Conservation (phyloP, 148 eudicot species). For the Beta vulgaris region DNA sequence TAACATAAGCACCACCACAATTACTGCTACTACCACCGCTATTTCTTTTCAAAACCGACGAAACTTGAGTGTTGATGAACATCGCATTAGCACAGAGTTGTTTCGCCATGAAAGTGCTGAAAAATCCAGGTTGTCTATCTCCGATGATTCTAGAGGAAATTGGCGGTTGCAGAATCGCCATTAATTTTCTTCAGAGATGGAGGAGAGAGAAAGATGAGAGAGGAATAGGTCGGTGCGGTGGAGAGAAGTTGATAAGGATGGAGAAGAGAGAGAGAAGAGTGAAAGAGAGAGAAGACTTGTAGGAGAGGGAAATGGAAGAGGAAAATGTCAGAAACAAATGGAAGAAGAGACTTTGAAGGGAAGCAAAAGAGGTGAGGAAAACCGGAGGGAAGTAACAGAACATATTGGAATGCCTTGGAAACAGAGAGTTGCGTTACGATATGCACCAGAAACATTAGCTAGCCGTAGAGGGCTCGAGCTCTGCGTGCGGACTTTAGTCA, state of each 20-base stretch:
- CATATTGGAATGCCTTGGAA: conserved; percentile 24
- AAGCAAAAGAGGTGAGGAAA: background rate
- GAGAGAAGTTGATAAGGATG: background rate
- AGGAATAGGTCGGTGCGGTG: background rate
- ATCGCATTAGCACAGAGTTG: conserved; percentile 37
- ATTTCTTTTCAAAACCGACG: background rate
- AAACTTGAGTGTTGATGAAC: conserved; percentile 35
- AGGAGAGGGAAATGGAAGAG: background rate
- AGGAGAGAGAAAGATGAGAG: conserved; percentile 9
- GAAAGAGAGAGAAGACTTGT: conserved; percentile 7
- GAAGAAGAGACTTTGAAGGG: conserved; percentile 26
- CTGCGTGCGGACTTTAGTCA: no score
- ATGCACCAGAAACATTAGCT: background rate
- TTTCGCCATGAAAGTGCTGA: conserved; percentile 32
- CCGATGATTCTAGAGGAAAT: conserved; percentile 43
- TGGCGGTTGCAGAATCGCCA: conserved; percentile 44
- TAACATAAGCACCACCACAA: conserved; percentile 32
- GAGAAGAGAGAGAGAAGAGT: conserved; percentile 15
- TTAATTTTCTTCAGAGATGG: background rate
- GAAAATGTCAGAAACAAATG: conserved; percentile 3
- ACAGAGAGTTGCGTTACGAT: conserved; percentile 3
- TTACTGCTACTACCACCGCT: background rate
- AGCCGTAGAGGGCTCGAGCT: no score
- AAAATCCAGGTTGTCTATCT: conserved; percentile 33
- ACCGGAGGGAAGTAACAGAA: background rate